Conservation (phyloP, 139 green algal species). For the Picochlorum sp. region DNA sequence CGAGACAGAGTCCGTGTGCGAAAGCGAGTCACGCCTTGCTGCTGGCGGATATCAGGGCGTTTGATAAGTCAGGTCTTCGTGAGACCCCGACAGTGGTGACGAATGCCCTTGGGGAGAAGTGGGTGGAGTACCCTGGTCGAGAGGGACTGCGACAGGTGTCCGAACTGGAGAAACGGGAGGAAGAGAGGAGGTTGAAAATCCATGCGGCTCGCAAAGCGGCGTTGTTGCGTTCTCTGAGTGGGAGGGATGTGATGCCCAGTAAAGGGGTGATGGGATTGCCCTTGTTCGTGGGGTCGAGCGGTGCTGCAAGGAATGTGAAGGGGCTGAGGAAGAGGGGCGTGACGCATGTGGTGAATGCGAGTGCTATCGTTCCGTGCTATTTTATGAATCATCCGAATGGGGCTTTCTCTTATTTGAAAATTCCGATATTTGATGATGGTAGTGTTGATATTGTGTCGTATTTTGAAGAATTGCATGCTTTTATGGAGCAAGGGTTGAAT, state of each 20-base stretch:
- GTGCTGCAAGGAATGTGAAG: conserved; percentile 32
- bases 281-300: conserved; percentile 23
- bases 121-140: neutral
- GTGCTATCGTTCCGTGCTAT: conserved; percentile 35
- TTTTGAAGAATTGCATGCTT: conserved; percentile 33
- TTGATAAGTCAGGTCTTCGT: neutral
- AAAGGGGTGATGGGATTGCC: conserved; percentile 10
- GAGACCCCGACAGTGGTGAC: neutral
- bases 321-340: conserved; percentile 41
- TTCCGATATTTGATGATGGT: conserved; percentile 60
- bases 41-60: conserved; percentile 4
- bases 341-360: conserved; percentile 75
- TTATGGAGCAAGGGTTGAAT: conserved; percentile 36
- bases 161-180: neutral
- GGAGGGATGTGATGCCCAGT: conserved; percentile 14
- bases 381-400: conserved; percentile 9
- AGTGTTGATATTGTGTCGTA: conserved; percentile 49
- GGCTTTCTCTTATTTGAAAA: conserved; percentile 30
- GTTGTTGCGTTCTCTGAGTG: conserved; percentile 5
- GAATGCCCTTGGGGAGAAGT: neutral
- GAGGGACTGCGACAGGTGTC: neutral
- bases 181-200: conserved; percentile 4
- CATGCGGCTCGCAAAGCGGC: conserved; percentile 9
- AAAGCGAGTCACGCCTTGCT: neutral
- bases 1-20: neutral